Percentiles rank a stretch among this genome's conserved stretches.
Conservation (phyloP, 176 grass and related monocot species). For the Lolium multiflorum region DNA sequence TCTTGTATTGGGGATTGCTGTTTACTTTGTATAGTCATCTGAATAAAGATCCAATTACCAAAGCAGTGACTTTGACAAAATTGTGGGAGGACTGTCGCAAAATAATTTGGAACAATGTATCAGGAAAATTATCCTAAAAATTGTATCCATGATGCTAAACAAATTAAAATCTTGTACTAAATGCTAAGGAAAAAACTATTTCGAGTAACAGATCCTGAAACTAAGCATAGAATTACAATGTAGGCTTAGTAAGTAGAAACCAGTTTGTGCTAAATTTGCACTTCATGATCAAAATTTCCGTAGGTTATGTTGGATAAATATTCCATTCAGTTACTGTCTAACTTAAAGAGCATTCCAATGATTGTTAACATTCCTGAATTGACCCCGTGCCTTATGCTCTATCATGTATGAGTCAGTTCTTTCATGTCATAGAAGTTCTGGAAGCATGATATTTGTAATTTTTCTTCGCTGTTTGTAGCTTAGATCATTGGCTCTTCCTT, state of each 20-base stretch:
- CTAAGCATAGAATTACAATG: background rate
- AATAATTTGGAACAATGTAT: slow-evolving; percentile 11
- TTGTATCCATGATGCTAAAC: background rate
- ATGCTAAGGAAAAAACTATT: slow-evolving; percentile 20
- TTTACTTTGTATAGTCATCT: slow-evolving; percentile 2
- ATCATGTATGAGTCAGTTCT: slow-evolving; percentile 30
- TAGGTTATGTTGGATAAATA: slow-evolving; percentile 25
- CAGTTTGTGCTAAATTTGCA: slow-evolving; percentile 27
- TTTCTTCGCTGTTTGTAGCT: slow-evolving; percentile 73
- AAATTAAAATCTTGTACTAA: background rate
- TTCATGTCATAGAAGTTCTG: slow-evolving; percentile 15
- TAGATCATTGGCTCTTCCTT: slow-evolving; percentile 99
- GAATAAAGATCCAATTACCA: background rate
- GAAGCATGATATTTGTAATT: slow-evolving; percentile 41
- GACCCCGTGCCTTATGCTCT: background rate
- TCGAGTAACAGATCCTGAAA: background rate
- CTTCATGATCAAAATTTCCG: background rate
- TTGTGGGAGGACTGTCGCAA: background rate
- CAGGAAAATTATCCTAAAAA: background rate
- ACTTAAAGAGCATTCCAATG: background rate
- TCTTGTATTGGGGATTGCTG: background rate
- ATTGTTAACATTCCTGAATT: background rate
- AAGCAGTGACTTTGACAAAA: background rate
- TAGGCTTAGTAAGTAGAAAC: slow-evolving; percentile 1
- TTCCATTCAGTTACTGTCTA: slow-evolving; percentile 26